Evolutionary conservation across 1,284 basidiomycete species (phyloP), one percentile per base, ranked within the genome.

Genomic region (Fomitiporia mediterranea): DNA sequence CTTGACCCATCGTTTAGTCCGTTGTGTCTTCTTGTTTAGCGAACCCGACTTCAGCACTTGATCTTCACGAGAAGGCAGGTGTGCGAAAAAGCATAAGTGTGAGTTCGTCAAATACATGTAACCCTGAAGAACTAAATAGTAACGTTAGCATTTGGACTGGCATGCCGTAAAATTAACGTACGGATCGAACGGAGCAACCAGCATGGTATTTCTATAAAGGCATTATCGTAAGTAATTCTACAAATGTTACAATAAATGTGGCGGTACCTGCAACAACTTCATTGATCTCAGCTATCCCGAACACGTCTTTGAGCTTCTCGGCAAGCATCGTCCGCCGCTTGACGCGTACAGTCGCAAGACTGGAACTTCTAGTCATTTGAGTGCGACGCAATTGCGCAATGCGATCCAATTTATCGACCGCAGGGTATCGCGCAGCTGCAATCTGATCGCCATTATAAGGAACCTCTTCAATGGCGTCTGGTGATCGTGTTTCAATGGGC

Each of bases 71-170:
- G 84, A 78, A 5, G 91, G 91, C 80, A 99, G 86, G 68, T 96
- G 94, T 0, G 96, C 96, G 69, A 98, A 98, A 75, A 98, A 99
- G 73, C 95, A 98, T 25, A 98, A 71, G 66, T 96, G 91, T 3
- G 86, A 83, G 62, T 89, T 89, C 1, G 96, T 98, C 43, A 98
- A 76, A 69, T 96, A 99, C 81, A 98, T 90, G 69, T 96, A 97
- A 15, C 95, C 95, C 72, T 98, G 94, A 19, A 99, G 78, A 64
- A 98, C 90, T 94, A 61, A 4, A 30, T 21, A 40, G 17, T 6
- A 50, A 30, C n/a, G 38, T 40, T 30, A 53, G 38, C 27, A n/a
- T 19, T 54, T 49, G 38, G 19, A n/a, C 55, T 17, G 28, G 23
- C 52, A 17, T 30, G 21, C 28, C 23, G 50, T 50, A 53, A 3